Evolutionary conservation across 2,329 filamentous ascomycete species (phyloP).

Genomic region (Penicillium sp.): DNA sequence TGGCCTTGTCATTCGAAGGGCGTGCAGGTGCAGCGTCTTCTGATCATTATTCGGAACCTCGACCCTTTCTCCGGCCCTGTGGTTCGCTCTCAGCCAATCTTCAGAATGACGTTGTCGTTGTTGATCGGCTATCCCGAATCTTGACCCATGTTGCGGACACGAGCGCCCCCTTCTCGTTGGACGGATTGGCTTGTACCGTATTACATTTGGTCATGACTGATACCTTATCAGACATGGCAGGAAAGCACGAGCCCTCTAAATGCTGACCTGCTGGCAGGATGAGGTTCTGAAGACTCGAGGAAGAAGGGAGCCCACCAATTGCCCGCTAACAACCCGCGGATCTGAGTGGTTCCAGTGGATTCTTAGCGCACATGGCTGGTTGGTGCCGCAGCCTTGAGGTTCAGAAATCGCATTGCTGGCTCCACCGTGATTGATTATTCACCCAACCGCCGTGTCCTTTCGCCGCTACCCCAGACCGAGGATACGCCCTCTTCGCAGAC

Average conservation of each 20-base stretch:
- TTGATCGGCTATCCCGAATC: constrained; percentile 10
- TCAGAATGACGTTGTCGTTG: constrained; percentile 4
- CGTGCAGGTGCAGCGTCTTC: constrained; percentile 28
- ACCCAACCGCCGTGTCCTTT: constrained; percentile 25
- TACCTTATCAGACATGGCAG: constrained; percentile 20
- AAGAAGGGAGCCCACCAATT: neutral
- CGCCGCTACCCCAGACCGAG: constrained; percentile 37
- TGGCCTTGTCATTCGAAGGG: constrained; percentile 42
- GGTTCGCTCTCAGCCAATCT: constrained; percentile 6
- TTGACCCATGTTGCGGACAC: constrained; percentile 7
- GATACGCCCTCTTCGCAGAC: constrained; percentile 27
- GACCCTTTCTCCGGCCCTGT: constrained; percentile 16
- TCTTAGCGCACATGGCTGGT: constrained; percentile 18
- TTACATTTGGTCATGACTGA: constrained; percentile 23
- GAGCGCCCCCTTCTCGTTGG: constrained; percentile 5
- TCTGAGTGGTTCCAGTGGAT: constrained; percentile 18
- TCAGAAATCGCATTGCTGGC: constrained; percentile 20
- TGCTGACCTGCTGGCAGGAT: neutral
- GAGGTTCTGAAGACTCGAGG: neutral
- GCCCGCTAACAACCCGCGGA: neutral
- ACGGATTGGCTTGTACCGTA: neutral
- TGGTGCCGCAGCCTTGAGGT: constrained; percentile 1
- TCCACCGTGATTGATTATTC: constrained; percentile 32
- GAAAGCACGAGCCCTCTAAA: constrained; percentile 15
- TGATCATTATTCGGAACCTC: constrained; percentile 21